Conservation (phyloP, 2,329 filamentous ascomycete genomes). For the Colletotrichum caudatum region DNA sequence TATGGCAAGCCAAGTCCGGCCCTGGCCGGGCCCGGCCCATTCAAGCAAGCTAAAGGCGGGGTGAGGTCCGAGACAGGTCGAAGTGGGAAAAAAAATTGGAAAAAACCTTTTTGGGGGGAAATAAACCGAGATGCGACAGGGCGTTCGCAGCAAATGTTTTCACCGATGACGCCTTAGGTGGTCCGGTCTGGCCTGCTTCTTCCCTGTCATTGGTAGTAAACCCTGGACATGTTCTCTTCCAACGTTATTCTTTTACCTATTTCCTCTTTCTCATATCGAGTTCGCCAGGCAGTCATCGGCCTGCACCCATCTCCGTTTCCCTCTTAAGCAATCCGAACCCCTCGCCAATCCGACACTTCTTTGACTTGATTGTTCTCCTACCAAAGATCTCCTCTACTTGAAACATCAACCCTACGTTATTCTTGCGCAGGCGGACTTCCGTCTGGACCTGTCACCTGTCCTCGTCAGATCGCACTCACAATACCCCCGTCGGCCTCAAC, state of each 20-base stretch:
- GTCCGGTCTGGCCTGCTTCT: slow-evolving; percentile 8
- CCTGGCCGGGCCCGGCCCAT: background rate
- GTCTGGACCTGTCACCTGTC: background rate
- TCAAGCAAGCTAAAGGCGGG: slow-evolving; percentile 8
- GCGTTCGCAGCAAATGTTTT: slow-evolving; percentile 7
- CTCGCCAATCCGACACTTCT: slow-evolving; percentile 7
- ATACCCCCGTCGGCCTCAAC: background rate
- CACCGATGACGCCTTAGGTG: slow-evolving; percentile 22
- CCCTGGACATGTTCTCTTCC: background rate
- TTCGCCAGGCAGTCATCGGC: background rate
- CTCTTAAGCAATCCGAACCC: background rate
- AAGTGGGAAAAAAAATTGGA: background rate
- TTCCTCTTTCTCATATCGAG: background rate
- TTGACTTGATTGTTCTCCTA: slow-evolving; percentile 17
- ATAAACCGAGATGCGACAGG: slow-evolving; percentile 5
- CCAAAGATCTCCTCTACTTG: slow-evolving; percentile 9
- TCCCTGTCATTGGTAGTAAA: slow-evolving; percentile 1
- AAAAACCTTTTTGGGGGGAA: background rate
- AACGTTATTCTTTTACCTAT: slow-evolving; percentile 12
- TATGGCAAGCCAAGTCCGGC: background rate
- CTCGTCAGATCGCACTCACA: background rate
- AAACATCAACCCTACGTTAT: background rate
- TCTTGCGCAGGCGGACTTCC: background rate
- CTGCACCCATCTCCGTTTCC: slow-evolving; percentile 6
- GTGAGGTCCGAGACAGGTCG: background rate